Base-by-base conservation (phyloP, 192 early-diverging fungal genomes). In the Linderina pennispora region DNA sequence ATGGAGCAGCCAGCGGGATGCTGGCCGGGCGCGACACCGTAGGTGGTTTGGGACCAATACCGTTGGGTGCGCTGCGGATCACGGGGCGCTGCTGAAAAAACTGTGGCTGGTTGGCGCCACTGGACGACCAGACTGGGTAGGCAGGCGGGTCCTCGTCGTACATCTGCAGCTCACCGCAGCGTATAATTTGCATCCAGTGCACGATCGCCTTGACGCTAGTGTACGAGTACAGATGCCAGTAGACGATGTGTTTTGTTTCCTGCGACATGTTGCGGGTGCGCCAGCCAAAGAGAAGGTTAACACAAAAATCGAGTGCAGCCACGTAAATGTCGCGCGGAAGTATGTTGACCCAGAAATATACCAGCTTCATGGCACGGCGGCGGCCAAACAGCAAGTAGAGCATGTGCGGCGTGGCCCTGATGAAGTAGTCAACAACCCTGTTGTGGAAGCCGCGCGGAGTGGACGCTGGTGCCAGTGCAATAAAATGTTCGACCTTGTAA, bases 151-250 rank as follows among this genome's bases (percentile, higher is more conserved):
- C 73, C 18, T 97, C 93, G 50, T 97, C 91, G 49, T 90, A 97
- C 90, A 92, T 93, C 50, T 94, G 91, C 33, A 97, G 85, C 19
- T 75, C 74, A 8, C 82, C 82, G 16, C 83, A 82, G 16, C 89
- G 68, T 34, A 96, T 93, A 46, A 96, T 96, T 72, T 96, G 92
- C 73, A 96, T 93, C 90, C 90, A 92, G 55, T 92, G 92, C 65
- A 97, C 93, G 40, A 94, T 80, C 35, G 79, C 80, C 57, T 93
- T 91, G 24, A 93, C 90, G 50, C 90, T 92, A 0, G 91, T 85
- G 25, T 83, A 84, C 34, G 86, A 90, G 63, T 94, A 94, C 11
- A 95, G 45, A 55, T 95, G 89, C 53, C 84, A 81, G 50, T 94
- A 94, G 10, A 80, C 77, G 5, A 88, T 82, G 8, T 78, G 50